Evolutionary conservation across 2,329 filamentous ascomycete genomes (phyloP).

Genomic region (Botrytis medusae): DNA sequence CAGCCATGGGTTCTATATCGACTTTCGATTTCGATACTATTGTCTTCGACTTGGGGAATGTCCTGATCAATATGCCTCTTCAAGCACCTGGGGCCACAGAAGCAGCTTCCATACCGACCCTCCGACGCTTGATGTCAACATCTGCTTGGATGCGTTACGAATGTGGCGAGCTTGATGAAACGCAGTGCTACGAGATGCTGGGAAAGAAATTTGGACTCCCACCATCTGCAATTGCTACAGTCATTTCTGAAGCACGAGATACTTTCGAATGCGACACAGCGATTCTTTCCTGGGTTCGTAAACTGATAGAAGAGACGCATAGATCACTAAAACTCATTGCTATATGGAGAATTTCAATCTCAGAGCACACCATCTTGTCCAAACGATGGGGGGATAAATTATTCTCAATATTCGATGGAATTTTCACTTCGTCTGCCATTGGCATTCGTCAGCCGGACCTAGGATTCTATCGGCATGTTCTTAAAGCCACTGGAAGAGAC

Average conservation of each 20-base stretch:
- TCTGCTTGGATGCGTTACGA: not conserved
- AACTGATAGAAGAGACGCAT: not conserved
- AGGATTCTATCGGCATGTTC: not conserved
- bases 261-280: not conserved
- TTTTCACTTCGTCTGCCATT: not conserved
- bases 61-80: not conserved
- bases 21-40: not conserved
- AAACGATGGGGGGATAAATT: not conserved
- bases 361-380: not conserved
- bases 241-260: not conserved
- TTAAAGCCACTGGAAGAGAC: not conserved
- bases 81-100: not conserved
- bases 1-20: not conserved
- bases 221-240: not conserved
- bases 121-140: not conserved
- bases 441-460: not conserved
- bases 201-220: not conserved
- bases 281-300: not conserved
- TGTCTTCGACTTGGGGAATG: not conserved
- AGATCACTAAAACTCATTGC: not conserved
- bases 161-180: not conserved
- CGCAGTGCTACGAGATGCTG: not conserved
- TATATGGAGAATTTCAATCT: not conserved
- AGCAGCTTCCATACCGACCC: not conserved
- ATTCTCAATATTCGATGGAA: not conserved